Percentiles rank a stretch among this genome's conserved stretches.
Conservation (phyloP, 805 yeast genomes). For the Teunomyces pallodes region DNA sequence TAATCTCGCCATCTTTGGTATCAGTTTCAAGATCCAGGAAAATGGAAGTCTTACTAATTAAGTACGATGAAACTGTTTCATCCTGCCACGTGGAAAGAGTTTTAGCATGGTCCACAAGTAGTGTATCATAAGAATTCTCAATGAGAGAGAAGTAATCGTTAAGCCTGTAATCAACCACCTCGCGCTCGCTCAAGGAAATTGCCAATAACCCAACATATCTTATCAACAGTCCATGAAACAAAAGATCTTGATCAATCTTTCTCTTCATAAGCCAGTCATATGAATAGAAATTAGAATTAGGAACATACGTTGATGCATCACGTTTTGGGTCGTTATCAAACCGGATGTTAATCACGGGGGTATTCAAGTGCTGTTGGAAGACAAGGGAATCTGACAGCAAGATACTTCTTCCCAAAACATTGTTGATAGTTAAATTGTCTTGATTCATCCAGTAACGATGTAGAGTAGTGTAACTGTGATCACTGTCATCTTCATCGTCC, state of each 20-base stretch:
- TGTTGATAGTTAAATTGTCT: constrained; percentile 29
- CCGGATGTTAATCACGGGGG: constrained; percentile 33
- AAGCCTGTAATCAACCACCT: constrained; percentile 31
- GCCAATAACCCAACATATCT: constrained; percentile 35
- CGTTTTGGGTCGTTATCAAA: constrained; percentile 29
- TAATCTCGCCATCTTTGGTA: constrained; percentile 7
- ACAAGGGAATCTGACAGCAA: constrained; percentile 24
- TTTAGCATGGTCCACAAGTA: constrained; percentile 11
- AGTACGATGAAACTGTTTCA: constrained; percentile 13
- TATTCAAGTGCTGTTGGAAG: constrained; percentile 28
- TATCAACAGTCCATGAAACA: constrained; percentile 35
- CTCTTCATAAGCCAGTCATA: constrained; percentile 29
- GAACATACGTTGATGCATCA: constrained; percentile 27
- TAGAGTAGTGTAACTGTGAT: constrained; percentile 24
- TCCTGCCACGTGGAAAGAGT: constrained; percentile 20
- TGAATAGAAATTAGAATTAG: constrained; percentile 35
- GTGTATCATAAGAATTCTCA: constrained; percentile 13
- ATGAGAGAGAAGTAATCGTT: constrained; percentile 19
- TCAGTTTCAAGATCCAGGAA: constrained; percentile 16
- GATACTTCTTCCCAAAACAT: constrained; percentile 26
- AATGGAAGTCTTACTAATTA: constrained; percentile 19
- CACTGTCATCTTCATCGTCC: constrained; percentile 11
- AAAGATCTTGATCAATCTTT: constrained; percentile 23
- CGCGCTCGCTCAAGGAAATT: constrained; percentile 38
- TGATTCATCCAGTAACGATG: constrained; percentile 36